These are phyloP conservation scores for Populus deltoides DNA, from an alignment of 345 rosid species.

Conservation along the genomic window DNA sequence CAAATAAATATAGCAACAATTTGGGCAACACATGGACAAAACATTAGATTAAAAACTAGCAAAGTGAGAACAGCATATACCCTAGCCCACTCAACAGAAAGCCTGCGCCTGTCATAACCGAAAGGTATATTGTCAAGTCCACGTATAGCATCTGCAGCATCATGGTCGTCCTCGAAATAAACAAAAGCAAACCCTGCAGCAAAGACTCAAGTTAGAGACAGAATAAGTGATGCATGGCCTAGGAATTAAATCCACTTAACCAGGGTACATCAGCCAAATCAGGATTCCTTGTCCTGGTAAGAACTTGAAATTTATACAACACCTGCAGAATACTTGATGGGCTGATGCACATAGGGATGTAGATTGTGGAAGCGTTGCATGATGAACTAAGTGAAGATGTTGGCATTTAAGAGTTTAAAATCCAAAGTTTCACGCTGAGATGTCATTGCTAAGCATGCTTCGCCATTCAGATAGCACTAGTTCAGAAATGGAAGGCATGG, in stretches of 20 bases:
- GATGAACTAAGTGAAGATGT: constrained; percentile 68
- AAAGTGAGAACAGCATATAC: constrained; percentile 28
- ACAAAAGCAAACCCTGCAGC: constrained; percentile 85
- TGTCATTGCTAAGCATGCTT: constrained; percentile 63
- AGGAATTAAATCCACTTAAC: constrained; percentile 20
- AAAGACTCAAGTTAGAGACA: constrained; percentile 15
- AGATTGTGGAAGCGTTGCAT: constrained; percentile 73
- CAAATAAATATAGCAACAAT: background rate
- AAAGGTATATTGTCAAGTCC: constrained; percentile 61
- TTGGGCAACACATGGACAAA: background rate
- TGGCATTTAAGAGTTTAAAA: constrained; percentile 48
- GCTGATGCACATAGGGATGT: constrained; percentile 75
- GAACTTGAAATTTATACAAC: constrained; percentile 47
- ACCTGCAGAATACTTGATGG: constrained; percentile 71
- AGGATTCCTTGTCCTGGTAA: constrained; percentile 32
- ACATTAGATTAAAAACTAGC: background rate
- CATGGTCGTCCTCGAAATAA: constrained; percentile 80
- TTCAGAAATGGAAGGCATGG: constrained; percentile 64
- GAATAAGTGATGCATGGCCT: constrained; percentile 4
- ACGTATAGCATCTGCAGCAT: constrained; percentile 81
- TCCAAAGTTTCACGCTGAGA: constrained; percentile 65
- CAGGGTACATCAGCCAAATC: constrained; percentile 37
- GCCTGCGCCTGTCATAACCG: constrained; percentile 68
- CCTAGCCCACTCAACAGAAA: constrained; percentile 90
- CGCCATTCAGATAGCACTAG: constrained; percentile 62